A percentile compares a stretch with the other conserved stretches of the same genome.
Conservation (phyloP, 352 stramenopile genomes). For the Phytophthora macrochlamydospora region DNA sequence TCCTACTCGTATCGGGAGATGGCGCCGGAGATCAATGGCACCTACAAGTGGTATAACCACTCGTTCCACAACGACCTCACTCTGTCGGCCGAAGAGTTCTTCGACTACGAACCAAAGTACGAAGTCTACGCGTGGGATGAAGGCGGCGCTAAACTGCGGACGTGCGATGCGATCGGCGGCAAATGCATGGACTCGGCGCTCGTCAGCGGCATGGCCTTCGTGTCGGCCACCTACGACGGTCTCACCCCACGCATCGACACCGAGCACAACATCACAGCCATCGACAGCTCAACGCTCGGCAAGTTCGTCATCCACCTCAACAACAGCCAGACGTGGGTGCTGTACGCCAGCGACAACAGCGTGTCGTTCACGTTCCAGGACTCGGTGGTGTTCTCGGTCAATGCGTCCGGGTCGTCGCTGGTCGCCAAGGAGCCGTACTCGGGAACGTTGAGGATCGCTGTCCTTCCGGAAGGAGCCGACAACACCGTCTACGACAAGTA, state of each 20-base stretch:
- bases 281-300: constrained; percentile 40
- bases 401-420: constrained; percentile 43
- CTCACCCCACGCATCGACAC: constrained; percentile 60
- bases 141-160: constrained; percentile 59
- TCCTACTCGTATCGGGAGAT: constrained; percentile 65
- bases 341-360: constrained; percentile 57
- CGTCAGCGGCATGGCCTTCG: constrained; percentile 77
- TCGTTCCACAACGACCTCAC: constrained; percentile 72
- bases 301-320: constrained; percentile 67
- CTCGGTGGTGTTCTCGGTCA: constrained; percentile 37
- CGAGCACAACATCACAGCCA: constrained; percentile 50
- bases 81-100: constrained; percentile 65
- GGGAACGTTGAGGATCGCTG: constrained; percentile 59
- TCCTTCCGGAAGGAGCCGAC: constrained; percentile 47
- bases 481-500: constrained; percentile 62
- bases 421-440: constrained; percentile 45
- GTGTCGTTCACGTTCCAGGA: constrained; percentile 48
- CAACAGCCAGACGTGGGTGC: constrained; percentile 81
- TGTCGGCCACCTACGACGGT: constrained; percentile 62
- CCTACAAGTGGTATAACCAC: constrained; percentile 67
- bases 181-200: constrained; percentile 64
- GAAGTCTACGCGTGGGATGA: constrained; percentile 73
- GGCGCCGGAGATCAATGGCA: constrained; percentile 43
- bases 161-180: constrained; percentile 32
- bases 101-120: constrained; percentile 47